Conservation (phyloP, 1,139 yeast species). For the Sugiyamaella castrensis region DNA sequence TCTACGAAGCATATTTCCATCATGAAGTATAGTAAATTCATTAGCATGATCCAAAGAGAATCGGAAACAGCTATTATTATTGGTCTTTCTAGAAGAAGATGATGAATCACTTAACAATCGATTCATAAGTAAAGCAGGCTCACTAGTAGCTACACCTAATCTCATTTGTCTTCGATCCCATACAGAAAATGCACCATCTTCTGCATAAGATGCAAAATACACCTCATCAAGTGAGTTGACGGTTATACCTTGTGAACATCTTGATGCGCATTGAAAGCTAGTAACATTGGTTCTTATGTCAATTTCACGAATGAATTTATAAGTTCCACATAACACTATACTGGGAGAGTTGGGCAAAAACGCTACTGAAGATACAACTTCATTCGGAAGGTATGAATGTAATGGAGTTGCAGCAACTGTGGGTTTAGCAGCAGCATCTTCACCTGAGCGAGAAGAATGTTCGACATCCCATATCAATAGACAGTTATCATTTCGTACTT, state of each 20-base stretch:
- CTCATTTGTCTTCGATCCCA: conserved; percentile 80
- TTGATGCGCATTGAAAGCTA: conserved; percentile 70
- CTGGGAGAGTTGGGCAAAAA: conserved; percentile 62
- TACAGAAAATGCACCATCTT: conserved; percentile 78
- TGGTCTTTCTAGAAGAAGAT: conserved; percentile 4
- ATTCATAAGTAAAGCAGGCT: conserved; percentile 64
- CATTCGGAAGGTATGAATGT: conserved; percentile 52
- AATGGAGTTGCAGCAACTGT: neutral
- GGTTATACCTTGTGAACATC: conserved; percentile 65
- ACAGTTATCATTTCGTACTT: conserved; percentile 74
- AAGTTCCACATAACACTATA: conserved; percentile 67
- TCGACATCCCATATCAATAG: conserved; percentile 81
- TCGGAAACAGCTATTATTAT: conserved; percentile 42
- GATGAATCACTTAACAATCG: conserved; percentile 64
- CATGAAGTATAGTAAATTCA: conserved; percentile 77
- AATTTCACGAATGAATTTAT: conserved; percentile 73
- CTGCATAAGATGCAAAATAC: conserved; percentile 71
- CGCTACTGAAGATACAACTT: conserved; percentile 63
- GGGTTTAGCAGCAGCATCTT: conserved; percentile 5
- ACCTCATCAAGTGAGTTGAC: conserved; percentile 65
- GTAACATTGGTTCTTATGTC: conserved; percentile 60
- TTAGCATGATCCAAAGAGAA: conserved; percentile 66
- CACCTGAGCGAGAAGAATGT: conserved; percentile 32
- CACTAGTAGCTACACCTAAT: conserved; percentile 31
- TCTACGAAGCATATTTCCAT: conserved; percentile 72